Percentiles rank a stretch among this genome's conserved stretches.
Conservation (phyloP, 139 green algal genomes). For the Deuterostichococcus epilithicus region DNA sequence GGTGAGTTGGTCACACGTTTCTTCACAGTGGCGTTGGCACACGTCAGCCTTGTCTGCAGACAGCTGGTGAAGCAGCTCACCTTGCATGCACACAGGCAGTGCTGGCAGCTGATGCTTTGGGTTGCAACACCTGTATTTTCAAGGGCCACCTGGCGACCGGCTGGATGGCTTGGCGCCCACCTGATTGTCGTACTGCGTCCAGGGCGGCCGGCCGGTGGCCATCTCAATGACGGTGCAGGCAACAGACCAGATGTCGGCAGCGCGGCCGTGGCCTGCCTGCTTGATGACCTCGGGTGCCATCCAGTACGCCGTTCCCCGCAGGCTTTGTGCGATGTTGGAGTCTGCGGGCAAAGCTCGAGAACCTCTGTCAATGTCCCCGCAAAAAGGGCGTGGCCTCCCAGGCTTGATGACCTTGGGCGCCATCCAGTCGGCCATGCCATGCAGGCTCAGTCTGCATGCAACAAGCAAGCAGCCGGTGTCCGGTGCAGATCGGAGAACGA, state of each 20-base stretch:
- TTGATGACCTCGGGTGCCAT: conserved; percentile 99
- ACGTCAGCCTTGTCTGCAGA: neutral
- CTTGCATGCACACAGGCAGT: neutral
- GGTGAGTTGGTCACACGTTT: neutral
- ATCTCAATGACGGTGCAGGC: conserved; percentile 97
- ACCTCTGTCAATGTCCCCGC: conserved; percentile 96
- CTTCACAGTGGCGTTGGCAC: neutral
- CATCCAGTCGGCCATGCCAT: conserved; percentile 98
- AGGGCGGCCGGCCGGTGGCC: conserved; percentile 86
- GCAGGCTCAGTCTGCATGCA: too few species aligned
- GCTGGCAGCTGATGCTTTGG: neutral
- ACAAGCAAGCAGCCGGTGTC: too few species aligned
- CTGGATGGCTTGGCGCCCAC: neutral
- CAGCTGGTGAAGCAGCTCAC: neutral
- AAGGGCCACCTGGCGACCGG: neutral
- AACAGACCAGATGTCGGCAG: conserved; percentile 95
- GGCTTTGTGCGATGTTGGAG: neutral
- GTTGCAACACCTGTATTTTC: neutral
- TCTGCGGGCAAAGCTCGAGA: neutral
- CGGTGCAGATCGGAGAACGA: too few species aligned
- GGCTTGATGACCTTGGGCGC: conserved; percentile 95
- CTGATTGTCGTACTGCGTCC: conserved; percentile 56
- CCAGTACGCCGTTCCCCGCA: conserved; percentile 90
- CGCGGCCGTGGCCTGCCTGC: conserved; percentile 62
- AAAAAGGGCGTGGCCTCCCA: conserved; percentile 62